phyloP scores from a whole-genome alignment of 1,284 basidiomycete genomes.

The Apiotrichum gamsii region DNA sequence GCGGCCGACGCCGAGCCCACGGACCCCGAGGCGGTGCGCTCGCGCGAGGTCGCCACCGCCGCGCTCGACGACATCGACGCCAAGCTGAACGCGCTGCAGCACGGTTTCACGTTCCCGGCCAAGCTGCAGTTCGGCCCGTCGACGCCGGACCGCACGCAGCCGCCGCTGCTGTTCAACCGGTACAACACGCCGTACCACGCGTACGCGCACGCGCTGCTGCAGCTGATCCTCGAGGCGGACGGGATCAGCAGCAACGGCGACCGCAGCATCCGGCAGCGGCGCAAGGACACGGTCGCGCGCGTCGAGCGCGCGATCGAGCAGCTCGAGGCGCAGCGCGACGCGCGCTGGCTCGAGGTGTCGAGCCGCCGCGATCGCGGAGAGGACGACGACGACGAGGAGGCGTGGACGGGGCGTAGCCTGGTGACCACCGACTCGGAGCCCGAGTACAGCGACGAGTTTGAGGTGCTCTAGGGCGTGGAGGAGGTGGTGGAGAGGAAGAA shows the following conservation, averaged over 20 bases:
- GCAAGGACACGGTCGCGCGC: conserved; percentile 56
- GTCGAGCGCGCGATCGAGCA: conserved; percentile 60
- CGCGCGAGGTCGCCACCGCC: background rate
- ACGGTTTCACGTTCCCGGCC: conserved; percentile 35
- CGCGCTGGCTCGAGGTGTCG: conserved; percentile 37
- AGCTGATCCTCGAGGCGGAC: conserved; percentile 60
- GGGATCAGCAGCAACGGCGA: conserved; percentile 61
- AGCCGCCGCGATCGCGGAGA: conserved; percentile 30
- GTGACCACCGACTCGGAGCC: no score
- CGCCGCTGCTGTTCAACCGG: conserved; percentile 52
- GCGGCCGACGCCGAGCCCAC: conserved; percentile 23
- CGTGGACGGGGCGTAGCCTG: no score
- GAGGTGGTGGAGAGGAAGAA: no score
- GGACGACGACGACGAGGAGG: conserved; percentile 30
- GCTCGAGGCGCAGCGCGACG: conserved; percentile 50
- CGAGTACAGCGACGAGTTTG: no score
- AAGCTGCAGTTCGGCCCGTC: conserved; percentile 31
- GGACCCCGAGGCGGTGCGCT: conserved; percentile 45
- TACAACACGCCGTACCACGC: conserved; percentile 56
- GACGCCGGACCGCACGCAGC: conserved; percentile 17
- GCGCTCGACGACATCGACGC: conserved; percentile 25
- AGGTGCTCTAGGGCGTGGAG: no score
- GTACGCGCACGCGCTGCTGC: conserved; percentile 58
- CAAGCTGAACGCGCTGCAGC: conserved; percentile 23
- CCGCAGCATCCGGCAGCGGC: conserved; percentile 53